Evolutionary conservation across 108 stramenopile genomes (phyloP).

Genomic region (Cyclotella atomus): DNA sequence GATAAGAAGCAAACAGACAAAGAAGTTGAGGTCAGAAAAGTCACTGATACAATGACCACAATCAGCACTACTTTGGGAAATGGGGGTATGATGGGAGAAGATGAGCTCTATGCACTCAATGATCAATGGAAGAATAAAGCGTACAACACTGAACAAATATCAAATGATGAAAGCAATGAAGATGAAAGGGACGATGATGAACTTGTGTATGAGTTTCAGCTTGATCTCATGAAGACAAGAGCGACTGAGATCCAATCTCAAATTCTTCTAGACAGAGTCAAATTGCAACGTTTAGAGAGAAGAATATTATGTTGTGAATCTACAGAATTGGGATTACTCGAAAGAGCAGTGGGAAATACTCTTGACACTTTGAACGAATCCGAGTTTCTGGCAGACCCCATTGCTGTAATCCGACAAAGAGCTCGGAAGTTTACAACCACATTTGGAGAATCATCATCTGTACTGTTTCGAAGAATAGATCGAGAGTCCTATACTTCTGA

Average conservation of each 20-base stretch:
- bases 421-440: conserved; percentile 42
- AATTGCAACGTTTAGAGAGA: conserved; percentile 64
- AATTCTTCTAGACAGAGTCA: conserved; percentile 59
- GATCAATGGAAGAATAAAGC: conserved; percentile 35
- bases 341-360: conserved; percentile 41
- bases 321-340: conserved; percentile 34
- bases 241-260: conserved; percentile 54
- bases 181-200: conserved; percentile 13
- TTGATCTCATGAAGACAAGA: conserved; percentile 56
- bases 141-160: background rate
- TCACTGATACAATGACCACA: background rate
- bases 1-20: background rate
- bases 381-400: conserved; percentile 36
- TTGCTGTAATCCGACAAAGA: conserved; percentile 25
- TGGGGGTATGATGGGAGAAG: conserved; percentile 19
- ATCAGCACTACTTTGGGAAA: background rate
- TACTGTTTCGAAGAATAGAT: conserved; percentile 59
- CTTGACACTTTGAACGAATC: conserved; percentile 34
- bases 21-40: conserved; percentile 10
- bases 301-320: conserved; percentile 55
- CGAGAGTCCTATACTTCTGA: conserved; percentile 56
- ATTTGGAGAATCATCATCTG: conserved; percentile 48
- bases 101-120: conserved; percentile 26
- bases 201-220: conserved; percentile 36
- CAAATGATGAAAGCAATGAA: background rate